Conservation (phyloP, 441 rosid species). For the Capsella rubella region DNA sequence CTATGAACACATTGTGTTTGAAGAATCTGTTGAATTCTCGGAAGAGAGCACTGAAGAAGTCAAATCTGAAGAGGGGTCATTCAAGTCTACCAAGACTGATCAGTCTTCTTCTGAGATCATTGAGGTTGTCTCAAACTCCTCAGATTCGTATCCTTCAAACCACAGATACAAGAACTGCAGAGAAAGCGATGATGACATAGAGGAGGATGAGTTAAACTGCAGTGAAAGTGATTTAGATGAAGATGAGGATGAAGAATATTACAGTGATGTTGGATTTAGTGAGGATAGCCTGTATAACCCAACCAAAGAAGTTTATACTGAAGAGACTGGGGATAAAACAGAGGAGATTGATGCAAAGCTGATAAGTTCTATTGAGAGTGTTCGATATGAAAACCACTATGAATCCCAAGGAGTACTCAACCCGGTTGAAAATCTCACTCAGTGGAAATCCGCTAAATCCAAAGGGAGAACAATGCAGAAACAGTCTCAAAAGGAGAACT, state of each 20-base stretch:
- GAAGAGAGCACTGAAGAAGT: slow-evolving; percentile 32
- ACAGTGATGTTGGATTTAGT: slow-evolving; percentile 53
- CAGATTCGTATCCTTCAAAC: slow-evolving; percentile 62
- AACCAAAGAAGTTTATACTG: slow-evolving; percentile 23
- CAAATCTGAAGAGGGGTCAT: not conserved
- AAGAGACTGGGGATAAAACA: slow-evolving; percentile 43
- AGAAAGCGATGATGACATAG: slow-evolving; percentile 77
- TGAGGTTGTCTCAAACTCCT: slow-evolving; percentile 49
- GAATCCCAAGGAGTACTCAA: slow-evolving; percentile 67
- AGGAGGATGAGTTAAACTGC: slow-evolving; percentile 55
- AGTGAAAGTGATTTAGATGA: slow-evolving; percentile 60
- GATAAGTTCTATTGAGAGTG: slow-evolving; percentile 43
- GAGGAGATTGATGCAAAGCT: slow-evolving; percentile 46
- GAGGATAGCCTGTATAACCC: slow-evolving; percentile 22
- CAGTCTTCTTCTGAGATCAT: slow-evolving; percentile 61
- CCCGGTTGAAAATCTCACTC: slow-evolving; percentile 84
- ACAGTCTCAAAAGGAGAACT: slow-evolving; percentile 67
- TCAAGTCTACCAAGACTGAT: slow-evolving; percentile 44
- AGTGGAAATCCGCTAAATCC: slow-evolving; percentile 75
- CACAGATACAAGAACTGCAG: slow-evolving; percentile 84
- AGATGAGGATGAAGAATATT: slow-evolving; percentile 49
- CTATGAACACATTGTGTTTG: slow-evolving; percentile 57
- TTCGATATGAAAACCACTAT: slow-evolving; percentile 53
- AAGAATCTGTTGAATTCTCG: slow-evolving; percentile 51
- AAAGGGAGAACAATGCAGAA: slow-evolving; percentile 52